Conservation (phyloP, 2,329 filamentous ascomycete genomes). For the Aspergillus bombycis region DNA sequence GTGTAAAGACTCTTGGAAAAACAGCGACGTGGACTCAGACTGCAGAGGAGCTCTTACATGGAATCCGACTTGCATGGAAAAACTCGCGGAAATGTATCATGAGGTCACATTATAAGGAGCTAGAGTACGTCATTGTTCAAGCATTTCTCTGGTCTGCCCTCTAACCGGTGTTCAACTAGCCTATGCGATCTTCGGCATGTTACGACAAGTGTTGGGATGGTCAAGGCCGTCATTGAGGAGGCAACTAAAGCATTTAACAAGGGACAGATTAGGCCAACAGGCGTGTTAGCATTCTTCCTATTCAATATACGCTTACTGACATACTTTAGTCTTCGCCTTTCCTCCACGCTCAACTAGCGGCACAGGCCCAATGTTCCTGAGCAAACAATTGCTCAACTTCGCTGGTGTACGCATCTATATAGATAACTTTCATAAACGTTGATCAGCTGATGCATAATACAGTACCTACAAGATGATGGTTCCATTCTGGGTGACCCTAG, state of each 20-base stretch:
- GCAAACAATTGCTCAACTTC: slow-evolving; percentile 8
- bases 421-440: neutral
- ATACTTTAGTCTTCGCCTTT: slow-evolving; percentile 1
- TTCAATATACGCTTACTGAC: neutral
- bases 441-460: neutral
- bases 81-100: slow-evolving; percentile 10
- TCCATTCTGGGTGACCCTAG: slow-evolving; percentile 6
- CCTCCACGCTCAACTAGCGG: neutral
- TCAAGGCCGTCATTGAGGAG: neutral
- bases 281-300: neutral
- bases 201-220: neutral
- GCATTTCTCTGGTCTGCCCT: accelerated
- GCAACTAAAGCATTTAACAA: slow-evolving; percentile 1
- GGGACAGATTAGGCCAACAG: slow-evolving; percentile 8
- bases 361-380: slow-evolving; percentile 3
- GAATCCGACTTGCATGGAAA: slow-evolving; percentile 5
- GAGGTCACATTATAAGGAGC: slow-evolving; percentile 3
- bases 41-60: neutral
- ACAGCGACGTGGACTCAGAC: slow-evolving; percentile 4
- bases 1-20: neutral
- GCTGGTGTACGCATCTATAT: neutral
- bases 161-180: neutral
- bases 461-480: slow-evolving; percentile 4
- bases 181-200: slow-evolving; percentile 5
- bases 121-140: neutral